These are phyloP conservation scores for Beauveria pseudobassiana DNA, from an alignment of 2,329 filamentous ascomycete genomes.

Conservation along the genomic window DNA sequence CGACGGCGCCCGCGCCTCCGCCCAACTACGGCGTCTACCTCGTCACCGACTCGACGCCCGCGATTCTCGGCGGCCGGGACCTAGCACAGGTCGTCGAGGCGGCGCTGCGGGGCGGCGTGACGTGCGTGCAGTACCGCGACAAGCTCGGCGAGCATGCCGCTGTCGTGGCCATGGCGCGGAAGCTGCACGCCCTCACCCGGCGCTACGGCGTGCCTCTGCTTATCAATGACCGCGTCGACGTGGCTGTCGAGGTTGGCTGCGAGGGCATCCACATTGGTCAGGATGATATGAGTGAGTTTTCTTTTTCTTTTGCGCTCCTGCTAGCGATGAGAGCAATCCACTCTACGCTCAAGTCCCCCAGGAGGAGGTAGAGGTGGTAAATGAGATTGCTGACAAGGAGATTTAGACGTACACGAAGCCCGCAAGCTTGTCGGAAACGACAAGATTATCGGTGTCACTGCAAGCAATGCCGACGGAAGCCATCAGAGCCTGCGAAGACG, in stretches of 20 bases:
- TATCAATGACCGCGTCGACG: conserved; percentile 89
- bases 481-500: conserved; percentile 58
- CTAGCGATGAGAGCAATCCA: too few relatives aligned
- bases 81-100: conserved; percentile 67
- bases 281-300: conserved; percentile 67
- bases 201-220: conserved; percentile 67
- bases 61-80: conserved; percentile 66
- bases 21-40: conserved; percentile 80
- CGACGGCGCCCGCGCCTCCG: conserved; percentile 26
- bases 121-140: conserved; percentile 84
- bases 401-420: conserved; percentile 37
- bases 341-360: too few relatives aligned
- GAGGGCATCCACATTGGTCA: conserved; percentile 94
- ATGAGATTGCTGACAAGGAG: not conserved
- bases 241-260: conserved; percentile 75
- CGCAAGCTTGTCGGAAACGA: conserved; percentile 64
- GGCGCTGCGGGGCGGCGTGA: conserved; percentile 72
- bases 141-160: conserved; percentile 69
- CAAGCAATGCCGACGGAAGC: conserved; percentile 71
- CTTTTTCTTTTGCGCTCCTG: not conserved
- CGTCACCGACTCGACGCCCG: conserved; percentile 86
- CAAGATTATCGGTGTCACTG: conserved; percentile 83
- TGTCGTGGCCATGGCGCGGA: conserved; percentile 62
- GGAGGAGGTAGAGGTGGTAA: too few relatives aligned
- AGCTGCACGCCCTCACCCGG: conserved; percentile 64